These are phyloP conservation scores for Cryptococcus maquisensis DNA, from an alignment of 1,284 basidiomycete species.

Conservation along the genomic window DNA sequence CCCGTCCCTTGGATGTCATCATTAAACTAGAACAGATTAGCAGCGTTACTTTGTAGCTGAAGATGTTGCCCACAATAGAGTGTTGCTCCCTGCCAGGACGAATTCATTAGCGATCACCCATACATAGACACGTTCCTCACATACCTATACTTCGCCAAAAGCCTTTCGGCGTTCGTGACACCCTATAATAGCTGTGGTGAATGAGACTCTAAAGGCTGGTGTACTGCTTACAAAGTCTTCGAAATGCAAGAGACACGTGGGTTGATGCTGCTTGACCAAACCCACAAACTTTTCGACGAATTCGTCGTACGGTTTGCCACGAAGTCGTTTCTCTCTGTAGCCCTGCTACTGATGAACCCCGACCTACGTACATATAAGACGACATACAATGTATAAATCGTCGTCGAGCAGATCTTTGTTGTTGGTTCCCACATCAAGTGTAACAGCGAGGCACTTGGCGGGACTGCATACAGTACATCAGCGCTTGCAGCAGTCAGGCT, in stretches of 20 bases:
- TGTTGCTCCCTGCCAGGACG: slow-evolving; percentile 59
- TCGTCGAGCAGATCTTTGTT: slow-evolving; percentile 37
- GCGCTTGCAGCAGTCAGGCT: neutral
- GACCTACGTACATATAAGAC: neutral
- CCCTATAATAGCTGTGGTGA: slow-evolving; percentile 19
- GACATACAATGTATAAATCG: slow-evolving; percentile 35
- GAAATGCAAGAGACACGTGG: slow-evolving; percentile 40
- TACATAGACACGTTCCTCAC: neutral
- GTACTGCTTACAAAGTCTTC: slow-evolving; percentile 33
- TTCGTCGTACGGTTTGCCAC: slow-evolving; percentile 34
- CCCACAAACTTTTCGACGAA: slow-evolving; percentile 42
- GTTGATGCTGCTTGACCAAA: slow-evolving; percentile 35
- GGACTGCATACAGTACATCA: slow-evolving; percentile 11
- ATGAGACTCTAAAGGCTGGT: too few relatives aligned
- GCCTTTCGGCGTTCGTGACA: slow-evolving; percentile 61
- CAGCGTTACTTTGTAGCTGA: neutral
- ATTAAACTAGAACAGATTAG: slow-evolving; percentile 57
- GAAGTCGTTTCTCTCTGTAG: slow-evolving; percentile 35
- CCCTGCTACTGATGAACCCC: slow-evolving; percentile 16
- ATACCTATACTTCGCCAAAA: slow-evolving; percentile 51
- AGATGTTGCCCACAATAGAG: slow-evolving; percentile 54
- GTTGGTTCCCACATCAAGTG: slow-evolving; percentile 64
- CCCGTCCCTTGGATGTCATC: slow-evolving; percentile 76
- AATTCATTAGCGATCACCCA: slow-evolving; percentile 17
- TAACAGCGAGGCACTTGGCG: slow-evolving; percentile 56